Percentiles rank a stretch among this genome's conserved stretches.
Conservation (phyloP, 2,329 filamentous ascomycete species). For the Penicillium olsonii region DNA sequence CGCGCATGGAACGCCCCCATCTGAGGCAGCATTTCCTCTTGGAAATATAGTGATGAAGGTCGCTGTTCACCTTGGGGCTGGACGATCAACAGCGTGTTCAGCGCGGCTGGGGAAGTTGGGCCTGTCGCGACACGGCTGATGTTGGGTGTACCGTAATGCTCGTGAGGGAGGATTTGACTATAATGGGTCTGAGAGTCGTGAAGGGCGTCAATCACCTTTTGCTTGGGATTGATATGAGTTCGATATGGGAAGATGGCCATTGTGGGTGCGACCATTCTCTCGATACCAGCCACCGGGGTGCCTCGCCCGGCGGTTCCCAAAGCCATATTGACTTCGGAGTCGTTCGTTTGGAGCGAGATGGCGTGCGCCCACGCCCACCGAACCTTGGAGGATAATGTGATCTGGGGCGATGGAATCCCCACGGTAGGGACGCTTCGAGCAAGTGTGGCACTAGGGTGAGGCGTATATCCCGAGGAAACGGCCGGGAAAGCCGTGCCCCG, state of each 20-base stretch:
- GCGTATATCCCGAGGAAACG: not conserved
- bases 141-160: not conserved
- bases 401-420: not conserved
- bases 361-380: not conserved
- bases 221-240: not conserved
- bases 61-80: not conserved
- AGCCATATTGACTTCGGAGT: not conserved
- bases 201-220: not conserved
- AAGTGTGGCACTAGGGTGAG: not conserved
- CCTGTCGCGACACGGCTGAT: not conserved
- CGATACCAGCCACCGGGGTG: not conserved
- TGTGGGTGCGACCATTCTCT: not conserved
- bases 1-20: not conserved
- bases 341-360: not conserved
- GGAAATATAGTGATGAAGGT: not conserved
- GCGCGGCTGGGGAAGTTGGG: not conserved
- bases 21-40: conserved; percentile 1
- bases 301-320: not conserved
- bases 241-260: conserved; percentile 1
- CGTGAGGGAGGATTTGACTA: not conserved
- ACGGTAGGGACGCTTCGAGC: not conserved
- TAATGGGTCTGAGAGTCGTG: not conserved
- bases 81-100: not conserved
- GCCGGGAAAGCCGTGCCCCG: not conserved
- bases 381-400: not conserved